Evolutionary conservation across 2,329 filamentous ascomycete genomes (phyloP), one percentile per base, ranked within the genome.

Genomic region (Xylaria sp.): DNA sequence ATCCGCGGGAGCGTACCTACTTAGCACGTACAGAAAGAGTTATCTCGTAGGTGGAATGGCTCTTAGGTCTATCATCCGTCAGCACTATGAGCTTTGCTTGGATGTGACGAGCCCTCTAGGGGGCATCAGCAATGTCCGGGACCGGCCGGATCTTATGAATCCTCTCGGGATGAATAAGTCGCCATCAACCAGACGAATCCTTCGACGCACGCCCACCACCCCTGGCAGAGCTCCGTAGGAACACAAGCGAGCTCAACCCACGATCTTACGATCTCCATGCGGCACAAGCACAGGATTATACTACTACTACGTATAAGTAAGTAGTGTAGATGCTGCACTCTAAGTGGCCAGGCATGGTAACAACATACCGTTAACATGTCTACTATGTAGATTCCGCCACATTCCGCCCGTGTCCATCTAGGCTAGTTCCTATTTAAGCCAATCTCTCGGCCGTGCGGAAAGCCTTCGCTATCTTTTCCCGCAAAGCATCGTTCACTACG

Each of bases 231-330:
- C 16, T 51, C 48, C 29, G 48, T 12, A 29, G 47, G 47, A 16
- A 10, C 47, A 3, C 47, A 50, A 50, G 47, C 47, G 25, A 13
- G 48, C 25, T 29, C 48, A 51, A 51, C 16, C 48, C 25, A 27
- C 48, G 48, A 51, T 51, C 48, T 51, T 51, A 51, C 48, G 48
- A 51, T 51, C 32, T 35, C 32, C 32, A 35, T 6, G 32, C 32
- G 32, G 32, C 32, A 35, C 6, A 35, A 6, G 12, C 13, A 29
- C 48, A 23, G n/a, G 18, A 47, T 23, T 25, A 51, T 5, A 29
- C n/a, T n/a, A n/a, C n/a, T n/a, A n/a, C n/a, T n/a, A n/a, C n/a
- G n/a, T n/a, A n/a, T n/a, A n/a, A n/a, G n/a, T n/a, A 50, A 23
- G n/a, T 16, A 4, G 8, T 21, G 3, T 16, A 47, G 42, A 47